Percentiles rank a stretch among this genome's conserved stretches.
phyloP scores from a whole-genome alignment of 1,284 basidiomycete genomes.

The Ganoderma boninense region DNA sequence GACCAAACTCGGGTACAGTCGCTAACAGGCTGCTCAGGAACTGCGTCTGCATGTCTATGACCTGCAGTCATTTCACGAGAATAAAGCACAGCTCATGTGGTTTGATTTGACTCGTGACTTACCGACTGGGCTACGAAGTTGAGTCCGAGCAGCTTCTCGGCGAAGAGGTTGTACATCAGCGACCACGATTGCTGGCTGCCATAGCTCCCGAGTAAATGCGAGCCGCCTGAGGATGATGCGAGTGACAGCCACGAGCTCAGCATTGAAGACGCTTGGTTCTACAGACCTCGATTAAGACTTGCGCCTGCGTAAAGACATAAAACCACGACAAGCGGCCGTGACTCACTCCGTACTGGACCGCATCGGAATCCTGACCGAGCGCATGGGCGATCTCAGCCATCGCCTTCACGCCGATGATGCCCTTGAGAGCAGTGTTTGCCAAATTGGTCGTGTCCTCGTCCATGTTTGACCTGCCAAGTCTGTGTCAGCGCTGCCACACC shows the following conservation, averaged over 20 bases:
- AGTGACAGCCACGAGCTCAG: slow-evolving; percentile 36
- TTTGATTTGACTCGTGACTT: slow-evolving; percentile 7
- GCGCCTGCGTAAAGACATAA: too few species aligned
- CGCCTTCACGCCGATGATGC: slow-evolving; percentile 72
- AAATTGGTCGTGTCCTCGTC: slow-evolving; percentile 57
- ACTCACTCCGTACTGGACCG: slow-evolving; percentile 58
- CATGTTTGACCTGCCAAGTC: slow-evolving; percentile 58
- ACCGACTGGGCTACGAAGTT: slow-evolving; percentile 34
- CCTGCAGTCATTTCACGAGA: neutral
- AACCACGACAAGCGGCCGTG: too few species aligned
- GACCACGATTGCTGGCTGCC: slow-evolving; percentile 61
- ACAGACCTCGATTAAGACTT: neutral
- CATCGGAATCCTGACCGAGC: slow-evolving; percentile 55
- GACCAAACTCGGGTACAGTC: slow-evolving; percentile 23
- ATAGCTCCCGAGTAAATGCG: slow-evolving; percentile 51
- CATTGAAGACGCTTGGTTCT: slow-evolving; percentile 31
- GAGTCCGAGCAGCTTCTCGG: slow-evolving; percentile 60
- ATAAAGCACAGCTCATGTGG: too few species aligned
- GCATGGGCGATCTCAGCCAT: slow-evolving; percentile 65
- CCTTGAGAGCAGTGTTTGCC: slow-evolving; percentile 80
- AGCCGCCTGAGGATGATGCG: slow-evolving; percentile 45
- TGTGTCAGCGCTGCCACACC: neutral
- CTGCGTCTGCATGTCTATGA: slow-evolving; percentile 18
- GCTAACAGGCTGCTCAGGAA: slow-evolving; percentile 18
- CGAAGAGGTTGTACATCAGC: slow-evolving; percentile 71